Base-by-base conservation (phyloP, 192 early-diverging fungal genomes). In the Pilaira anomala region DNA sequence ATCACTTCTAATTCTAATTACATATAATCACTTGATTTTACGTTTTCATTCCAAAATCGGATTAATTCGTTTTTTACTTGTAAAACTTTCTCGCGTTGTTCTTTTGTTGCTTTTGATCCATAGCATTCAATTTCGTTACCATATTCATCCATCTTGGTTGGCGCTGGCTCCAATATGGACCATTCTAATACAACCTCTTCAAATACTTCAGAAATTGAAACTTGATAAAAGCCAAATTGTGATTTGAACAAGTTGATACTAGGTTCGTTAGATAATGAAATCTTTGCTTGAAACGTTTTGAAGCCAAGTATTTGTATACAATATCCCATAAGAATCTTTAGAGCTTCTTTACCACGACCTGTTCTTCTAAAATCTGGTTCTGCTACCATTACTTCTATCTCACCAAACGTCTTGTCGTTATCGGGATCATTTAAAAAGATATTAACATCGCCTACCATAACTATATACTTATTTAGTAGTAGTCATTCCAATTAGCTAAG, bases 381-480 rank as follows among this genome's bases (percentile, higher is more conserved):
- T 40, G 96, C 96, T 71, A 98, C 86, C 96, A 98, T 98, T 21
- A 95, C 85, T 56, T 97, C 94, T 50, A 98, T 86, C 72, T 98
- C 96, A 18, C 88, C 91, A 46, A 84, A 72, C 12, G 76, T 65
- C 12, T 76, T 76, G 66, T 91, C 82, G 22, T 68, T 51, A 52
- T 95, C 84, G 54, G 75, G 72, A 74, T 92, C 89, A 73, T 93
- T 95, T 42, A 93, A 88, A 71, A 90, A 98, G 51, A 98, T 85
- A 72, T 98, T 98, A 19, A 94, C 92, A 73, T 98, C 94, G 3
- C 96, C 96, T 21, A 95, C 81, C 94, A 98, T 96, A 12, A 83
- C 86, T 77, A 52, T 24, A 6, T 18, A 21, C 21, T n/a, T 45
- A n/a, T 39, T 52, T 46, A 21, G 57, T 25, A 40, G 19, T 28